Base-by-base conservation (phyloP, 345 rosid species). In the Nasturtium officinale region DNA sequence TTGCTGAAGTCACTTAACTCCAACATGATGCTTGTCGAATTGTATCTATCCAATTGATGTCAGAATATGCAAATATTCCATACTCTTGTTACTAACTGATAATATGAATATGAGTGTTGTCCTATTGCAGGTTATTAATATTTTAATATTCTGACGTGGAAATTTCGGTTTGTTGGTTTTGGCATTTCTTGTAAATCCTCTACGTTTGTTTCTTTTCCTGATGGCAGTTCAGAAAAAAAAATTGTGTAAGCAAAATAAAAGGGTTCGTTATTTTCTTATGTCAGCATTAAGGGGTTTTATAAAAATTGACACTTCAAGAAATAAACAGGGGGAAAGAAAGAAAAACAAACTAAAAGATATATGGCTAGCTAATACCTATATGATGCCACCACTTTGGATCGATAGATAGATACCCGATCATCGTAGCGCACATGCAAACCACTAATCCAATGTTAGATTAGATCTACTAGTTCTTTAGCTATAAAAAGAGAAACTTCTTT, bases 11-110 rank as follows among this genome's bases (percentile, higher is more conserved):
- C 71, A 64, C 56, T 42, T 23, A 29, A n/a, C 57, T 54, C 48
- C 57, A 64, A 43, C 71, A 73, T 56, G 71, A 65, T 56, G 59
- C 51, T 46, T 47, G 42, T 65, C 77, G 65, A 74, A 61, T 76
- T 61, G 69, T 53, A 43, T 32, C 58, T 21, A 61, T 76, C 63
- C 38, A 69, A 21, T 11, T 75, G 29, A 46, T 65, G 77, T 65
- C 79, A 68, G 67, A 48, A 57, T 65, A 46, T 40, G 17, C 43
- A 66, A 33, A 18, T 15, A 51, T 21, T 30, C 46, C 10, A 16
- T 13, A 18, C 54, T 30, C 26, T 29, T 55, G 64, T 73, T 54
- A 29, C 56, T 53, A 73, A 42, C 76, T 42, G 45, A 54, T 42
- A 33, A 43, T 29, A 40, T 50, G 60, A 50, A 50, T 13, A 72